Conservation (phyloP, 495 filamentous ascomycete species). For the Tuber magnatum region DNA sequence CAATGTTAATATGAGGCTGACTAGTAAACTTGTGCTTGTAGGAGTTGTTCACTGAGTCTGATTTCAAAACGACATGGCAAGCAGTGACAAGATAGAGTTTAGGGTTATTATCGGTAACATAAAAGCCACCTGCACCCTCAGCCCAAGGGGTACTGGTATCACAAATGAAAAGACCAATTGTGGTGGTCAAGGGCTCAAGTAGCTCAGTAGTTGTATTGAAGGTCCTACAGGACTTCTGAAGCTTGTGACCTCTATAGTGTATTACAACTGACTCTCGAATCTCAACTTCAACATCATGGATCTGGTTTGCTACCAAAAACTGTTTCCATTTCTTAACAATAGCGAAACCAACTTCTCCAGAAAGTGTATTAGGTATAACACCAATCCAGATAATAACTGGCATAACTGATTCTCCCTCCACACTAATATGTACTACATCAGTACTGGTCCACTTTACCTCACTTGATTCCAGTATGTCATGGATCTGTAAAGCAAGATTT, state of each 20-base stretch:
- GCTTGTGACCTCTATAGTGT: neutral
- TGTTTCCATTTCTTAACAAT: neutral
- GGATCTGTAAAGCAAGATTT: neutral
- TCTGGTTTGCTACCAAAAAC: neutral
- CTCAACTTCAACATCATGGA: neutral
- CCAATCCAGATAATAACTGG: neutral
- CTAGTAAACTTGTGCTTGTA: neutral
- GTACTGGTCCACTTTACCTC: neutral
- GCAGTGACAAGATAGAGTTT: neutral
- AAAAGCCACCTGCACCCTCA: neutral
- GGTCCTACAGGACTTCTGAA: accelerated
- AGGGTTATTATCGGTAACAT: neutral
- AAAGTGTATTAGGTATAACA: neutral
- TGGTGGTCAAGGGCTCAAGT: neutral
- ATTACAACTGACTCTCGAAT: neutral
- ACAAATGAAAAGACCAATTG: neutral
- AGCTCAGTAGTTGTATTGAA: neutral
- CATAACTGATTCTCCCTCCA: neutral
- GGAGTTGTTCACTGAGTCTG: accelerated
- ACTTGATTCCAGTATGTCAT: neutral
- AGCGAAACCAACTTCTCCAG: neutral
- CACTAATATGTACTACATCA: neutral
- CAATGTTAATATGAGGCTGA: neutral
- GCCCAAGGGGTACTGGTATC: neutral
- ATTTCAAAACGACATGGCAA: neutral